Percentiles rank a stretch among this genome's conserved stretches.
Evolutionary conservation across 2,329 filamentous ascomycete genomes (phyloP).

Genomic region (Colletotrichum sp.): DNA sequence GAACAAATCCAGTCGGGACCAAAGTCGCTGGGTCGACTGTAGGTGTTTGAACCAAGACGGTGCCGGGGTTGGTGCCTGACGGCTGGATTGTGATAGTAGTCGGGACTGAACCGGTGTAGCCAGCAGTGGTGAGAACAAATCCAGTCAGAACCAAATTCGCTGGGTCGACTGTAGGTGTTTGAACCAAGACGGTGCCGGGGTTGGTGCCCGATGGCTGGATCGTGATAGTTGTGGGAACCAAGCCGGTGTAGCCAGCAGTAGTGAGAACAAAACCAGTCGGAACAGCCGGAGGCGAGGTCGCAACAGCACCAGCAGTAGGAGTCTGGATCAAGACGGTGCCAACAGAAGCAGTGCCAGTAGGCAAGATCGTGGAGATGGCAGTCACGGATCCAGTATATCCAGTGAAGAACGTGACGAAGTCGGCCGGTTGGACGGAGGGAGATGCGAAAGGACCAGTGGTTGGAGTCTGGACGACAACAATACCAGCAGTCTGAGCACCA

Average conservation of each 20-base stretch:
- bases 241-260: background rate
- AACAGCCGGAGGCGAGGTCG: background rate
- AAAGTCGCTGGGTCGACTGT: background rate
- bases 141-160: background rate
- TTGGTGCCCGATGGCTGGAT: background rate
- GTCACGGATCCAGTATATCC: background rate
- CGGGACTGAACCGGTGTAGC: background rate
- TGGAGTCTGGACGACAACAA: background rate
- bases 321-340: conserved; percentile 10
- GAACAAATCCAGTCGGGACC: background rate
- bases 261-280: background rate
- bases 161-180: background rate
- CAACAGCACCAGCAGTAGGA: background rate
- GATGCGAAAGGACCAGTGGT: background rate
- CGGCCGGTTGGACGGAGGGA: background rate
- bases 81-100: background rate
- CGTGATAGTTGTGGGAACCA: background rate
- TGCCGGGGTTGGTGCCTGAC: background rate
- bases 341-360: background rate
- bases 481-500: background rate
- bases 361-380: conserved; percentile 1
- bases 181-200: background rate
- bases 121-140: background rate
- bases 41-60: background rate
- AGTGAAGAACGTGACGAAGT: conserved; percentile 1